Evolutionary conservation across 345 rosid species (phyloP).

Genomic region (Pugionium cornutum): DNA sequence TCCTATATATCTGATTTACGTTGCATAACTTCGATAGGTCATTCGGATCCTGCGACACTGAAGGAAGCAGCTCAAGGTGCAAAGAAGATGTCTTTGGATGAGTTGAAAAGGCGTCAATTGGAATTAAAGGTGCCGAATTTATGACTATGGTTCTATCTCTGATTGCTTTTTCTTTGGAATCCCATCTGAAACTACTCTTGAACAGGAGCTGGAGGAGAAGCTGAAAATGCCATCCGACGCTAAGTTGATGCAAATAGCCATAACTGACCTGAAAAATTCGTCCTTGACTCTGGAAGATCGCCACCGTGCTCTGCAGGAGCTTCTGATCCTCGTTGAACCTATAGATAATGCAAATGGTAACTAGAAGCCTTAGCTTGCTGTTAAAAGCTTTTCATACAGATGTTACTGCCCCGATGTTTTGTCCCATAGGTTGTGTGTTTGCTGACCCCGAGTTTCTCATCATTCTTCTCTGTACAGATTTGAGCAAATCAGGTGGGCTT

Average conservation of each 20-base stretch:
- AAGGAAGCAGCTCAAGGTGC: conserved; percentile 75
- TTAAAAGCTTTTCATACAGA: neutral
- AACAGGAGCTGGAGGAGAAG: conserved; percentile 78
- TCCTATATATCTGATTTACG: conserved; percentile 21
- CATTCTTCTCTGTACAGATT: conserved; percentile 48
- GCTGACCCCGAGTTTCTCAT: conserved; percentile 3
- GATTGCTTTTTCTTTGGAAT: neutral
- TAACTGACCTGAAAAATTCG: conserved; percentile 73
- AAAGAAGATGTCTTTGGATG: conserved; percentile 59
- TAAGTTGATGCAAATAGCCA: conserved; percentile 74
- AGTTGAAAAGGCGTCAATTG: conserved; percentile 71
- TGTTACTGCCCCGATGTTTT: neutral
- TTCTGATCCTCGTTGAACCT: conserved; percentile 84
- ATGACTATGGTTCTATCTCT: neutral
- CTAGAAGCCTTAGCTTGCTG: neutral
- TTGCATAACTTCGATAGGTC: conserved; percentile 48
- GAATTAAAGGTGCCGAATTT: conserved; percentile 63
- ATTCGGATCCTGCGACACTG: conserved; percentile 77
- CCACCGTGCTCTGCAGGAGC: conserved; percentile 79
- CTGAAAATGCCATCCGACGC: conserved; percentile 84
- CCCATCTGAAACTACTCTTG: conserved; percentile 1
- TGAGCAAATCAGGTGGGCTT: conserved; percentile 82
- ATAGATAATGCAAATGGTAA: conserved; percentile 94
- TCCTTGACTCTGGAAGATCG: conserved; percentile 72
- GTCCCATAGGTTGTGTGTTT: neutral